phyloP scores from a whole-genome alignment of 1,284 basidiomycete species.

The Leccinum subatratum region DNA sequence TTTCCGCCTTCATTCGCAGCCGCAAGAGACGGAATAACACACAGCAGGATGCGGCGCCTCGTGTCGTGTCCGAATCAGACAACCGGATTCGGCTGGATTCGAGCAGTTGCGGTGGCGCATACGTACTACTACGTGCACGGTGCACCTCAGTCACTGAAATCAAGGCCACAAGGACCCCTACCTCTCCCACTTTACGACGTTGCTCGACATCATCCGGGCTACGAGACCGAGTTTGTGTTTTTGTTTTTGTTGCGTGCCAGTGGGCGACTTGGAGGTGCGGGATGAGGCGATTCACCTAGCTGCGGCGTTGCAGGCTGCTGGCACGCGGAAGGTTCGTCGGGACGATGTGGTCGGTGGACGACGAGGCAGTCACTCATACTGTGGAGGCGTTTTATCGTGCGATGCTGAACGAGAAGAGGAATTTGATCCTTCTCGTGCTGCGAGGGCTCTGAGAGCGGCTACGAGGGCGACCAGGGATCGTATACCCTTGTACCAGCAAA shows the following conservation, averaged over 20 bases:
- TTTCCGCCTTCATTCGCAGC: slow-evolving; percentile 31
- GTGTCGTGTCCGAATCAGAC: slow-evolving; percentile 18
- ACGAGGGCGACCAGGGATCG: slow-evolving; percentile 6
- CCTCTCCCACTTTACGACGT: slow-evolving; percentile 19
- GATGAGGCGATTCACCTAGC: slow-evolving; percentile 37
- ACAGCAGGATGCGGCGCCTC: neutral
- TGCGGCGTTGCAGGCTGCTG: slow-evolving; percentile 33
- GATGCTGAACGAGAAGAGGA: neutral
- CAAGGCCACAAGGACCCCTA: slow-evolving; percentile 11
- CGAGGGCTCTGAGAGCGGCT: slow-evolving; percentile 16
- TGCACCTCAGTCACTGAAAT: slow-evolving; percentile 21
- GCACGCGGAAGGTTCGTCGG: slow-evolving; percentile 36
- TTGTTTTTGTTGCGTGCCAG: slow-evolving; percentile 21
- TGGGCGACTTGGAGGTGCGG: slow-evolving; percentile 19
- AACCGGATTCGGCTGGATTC: slow-evolving; percentile 8
- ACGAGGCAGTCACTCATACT: slow-evolving; percentile 11
- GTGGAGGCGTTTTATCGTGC: slow-evolving; percentile 20
- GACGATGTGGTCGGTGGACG: slow-evolving; percentile 35
- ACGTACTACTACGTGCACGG: slow-evolving; percentile 1
- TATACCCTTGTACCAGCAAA: slow-evolving; percentile 19
- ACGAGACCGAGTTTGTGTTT: slow-evolving; percentile 26
- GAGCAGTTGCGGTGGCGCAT: slow-evolving; percentile 4
- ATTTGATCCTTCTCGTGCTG: slow-evolving; percentile 18
- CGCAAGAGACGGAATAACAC: slow-evolving; percentile 5
- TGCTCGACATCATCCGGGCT: slow-evolving; percentile 27